Evolutionary conservation across 2,329 filamentous ascomycete genomes (phyloP), one percentile per base, ranked within the genome.

Genomic region (Drechslerella dactyloides): DNA sequence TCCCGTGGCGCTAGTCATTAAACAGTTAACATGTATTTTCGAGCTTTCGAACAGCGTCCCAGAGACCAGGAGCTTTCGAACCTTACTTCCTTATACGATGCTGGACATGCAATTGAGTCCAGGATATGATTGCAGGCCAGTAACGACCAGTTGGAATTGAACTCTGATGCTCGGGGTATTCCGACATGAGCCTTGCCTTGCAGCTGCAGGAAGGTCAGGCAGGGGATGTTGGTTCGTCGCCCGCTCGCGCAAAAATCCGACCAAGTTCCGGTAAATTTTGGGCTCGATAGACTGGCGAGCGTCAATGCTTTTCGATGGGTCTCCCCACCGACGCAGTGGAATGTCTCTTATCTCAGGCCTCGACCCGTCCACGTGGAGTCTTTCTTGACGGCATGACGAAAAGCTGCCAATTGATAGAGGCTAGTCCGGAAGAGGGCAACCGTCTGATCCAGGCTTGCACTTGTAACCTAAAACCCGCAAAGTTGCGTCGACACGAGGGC

Each of bases 351-450:
- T 60, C 46, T 24, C 37, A 40, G 44, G 35, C 56, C 48, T 27
- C 37, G 35, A 60, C 56, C 44, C 55, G 40, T 50, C 55, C 56
- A 6, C 17, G 48, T 19, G 33, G 64, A 57, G 51, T 40, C 59
- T 56, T 42, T 37, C 27, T 50, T 60, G 55, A 60, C 56, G 63
- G 50, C 56, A 56, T 56, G 27, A 33, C 27, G 27, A 42, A 23
- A 57, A 46, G 27, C 17, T 21, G 42, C 8, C 52, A 19, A 13
- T 19, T 30, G 23, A 42, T 13, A 17, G 55, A 23, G 15, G 23
- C 56, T 59, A 59, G 44, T 35, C 44, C 56, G 19, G 24, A 59
- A 59, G n/a, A 15, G 17, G 56, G 44, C 44, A 59, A 37, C 10
- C 24, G 24, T 58, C 55, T 48, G 24, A 15, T 37, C 15, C 30